Base-by-base conservation (phyloP, 208 protist genomes). In the Jaenimonas drosophilae region DNA sequence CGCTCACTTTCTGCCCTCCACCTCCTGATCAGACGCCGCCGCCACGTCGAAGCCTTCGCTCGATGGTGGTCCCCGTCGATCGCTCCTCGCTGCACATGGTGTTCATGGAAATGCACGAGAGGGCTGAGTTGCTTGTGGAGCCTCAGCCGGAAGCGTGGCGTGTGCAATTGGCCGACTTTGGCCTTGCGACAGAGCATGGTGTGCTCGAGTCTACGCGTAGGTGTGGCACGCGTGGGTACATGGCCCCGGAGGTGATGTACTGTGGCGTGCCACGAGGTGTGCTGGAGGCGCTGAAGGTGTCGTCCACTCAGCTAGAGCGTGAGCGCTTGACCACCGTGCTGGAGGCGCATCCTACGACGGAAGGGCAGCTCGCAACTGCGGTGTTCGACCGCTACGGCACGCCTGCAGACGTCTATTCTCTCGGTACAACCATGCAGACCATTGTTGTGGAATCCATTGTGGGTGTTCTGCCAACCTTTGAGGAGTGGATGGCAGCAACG, bases 151-250 rank as follows among this genome's bases (percentile, higher is more conserved):
- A 64, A 11, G 56, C 44, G 33, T 70, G 63, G 63, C 48, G 63
- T 9, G 40, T 70, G 39, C 63, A 70, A 46, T 25, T 70, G 12
- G 63, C 63, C 3, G 63, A 70, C 45, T 70, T 58, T 37, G 63
- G 63, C 7, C 28, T 59, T 27, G 34, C 55, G 4, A 64, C 50
- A 23, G 43, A 50, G 40, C 40, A 52, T 19, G 55, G 38, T 2
- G 19, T 38, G 2, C 49, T 70, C 17, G 23, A 16, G 1, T 48
- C 31, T 21, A 20, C 32, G 27, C 25, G 29, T 21, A 32, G 55
- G 5, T 54, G 49, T 36, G 63, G 63, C 2, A 70, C 55, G 2
- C 23, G 38, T 21, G 55, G 55, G 2, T 70, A 59, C 28, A 55
- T 59, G 50, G 63, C 63, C 1, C 63, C 63, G 1, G 63, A 70